Percentiles rank a stretch among this genome's conserved stretches.
Conservation (phyloP, 495 filamentous ascomycete genomes). For the Aspergillus haitiensis region DNA sequence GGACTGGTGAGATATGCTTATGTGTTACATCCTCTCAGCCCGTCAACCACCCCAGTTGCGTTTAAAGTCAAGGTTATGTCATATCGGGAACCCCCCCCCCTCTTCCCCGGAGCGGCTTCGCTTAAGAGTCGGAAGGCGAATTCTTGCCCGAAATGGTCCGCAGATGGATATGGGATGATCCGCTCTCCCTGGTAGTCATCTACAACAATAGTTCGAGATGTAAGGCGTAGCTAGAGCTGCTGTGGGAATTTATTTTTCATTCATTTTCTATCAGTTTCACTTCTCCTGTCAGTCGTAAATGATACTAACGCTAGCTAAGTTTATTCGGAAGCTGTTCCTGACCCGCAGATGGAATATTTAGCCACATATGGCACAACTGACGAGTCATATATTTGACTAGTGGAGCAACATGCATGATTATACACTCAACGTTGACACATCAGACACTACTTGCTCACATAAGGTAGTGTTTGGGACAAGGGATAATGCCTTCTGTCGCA, state of each 20-base stretch:
- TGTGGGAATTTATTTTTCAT: neutral
- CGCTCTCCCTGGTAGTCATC: neutral
- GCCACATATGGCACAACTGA: slow-evolving; percentile 7
- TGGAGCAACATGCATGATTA: slow-evolving; percentile 1
- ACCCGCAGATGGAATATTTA: neutral
- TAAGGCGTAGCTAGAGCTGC: neutral
- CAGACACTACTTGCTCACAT: neutral
- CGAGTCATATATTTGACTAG: slow-evolving; percentile 12
- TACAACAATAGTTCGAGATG: slow-evolving; percentile 11
- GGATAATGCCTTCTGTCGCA: neutral
- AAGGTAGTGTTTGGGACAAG: neutral
- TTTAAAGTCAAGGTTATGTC: neutral
- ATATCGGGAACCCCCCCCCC: neutral
- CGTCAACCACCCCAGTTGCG: neutral
- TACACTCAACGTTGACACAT: slow-evolving; percentile 16
- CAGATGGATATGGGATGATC: slow-evolving; percentile 10
- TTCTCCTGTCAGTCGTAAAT: neutral
- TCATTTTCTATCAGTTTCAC: neutral
- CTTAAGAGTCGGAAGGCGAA: neutral
- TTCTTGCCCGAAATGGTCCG: neutral
- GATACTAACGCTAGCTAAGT: neutral
- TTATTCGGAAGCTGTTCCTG: neutral
- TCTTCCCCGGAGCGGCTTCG: neutral
- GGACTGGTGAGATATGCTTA: neutral
- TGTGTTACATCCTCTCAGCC: neutral